phyloP scores from a whole-genome alignment of 2,329 filamentous ascomycete species.

The Grosmannia serpens region DNA sequence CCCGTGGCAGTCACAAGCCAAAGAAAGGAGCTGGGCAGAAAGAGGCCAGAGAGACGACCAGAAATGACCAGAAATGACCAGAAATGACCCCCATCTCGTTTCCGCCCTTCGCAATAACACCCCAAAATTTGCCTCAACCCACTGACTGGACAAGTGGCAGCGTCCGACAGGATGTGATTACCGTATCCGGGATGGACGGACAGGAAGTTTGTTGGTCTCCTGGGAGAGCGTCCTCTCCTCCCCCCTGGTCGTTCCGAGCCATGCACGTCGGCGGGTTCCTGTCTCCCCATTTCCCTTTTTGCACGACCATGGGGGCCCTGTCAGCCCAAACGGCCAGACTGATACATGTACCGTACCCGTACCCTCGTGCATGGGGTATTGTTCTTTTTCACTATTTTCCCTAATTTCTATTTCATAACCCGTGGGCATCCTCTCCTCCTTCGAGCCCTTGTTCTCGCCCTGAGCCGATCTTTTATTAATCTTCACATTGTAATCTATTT shows the following conservation, averaged over 20 bases:
- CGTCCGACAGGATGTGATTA: neutral
- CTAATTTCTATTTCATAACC: neutral
- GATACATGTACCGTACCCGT: neutral
- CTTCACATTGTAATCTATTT: neutral
- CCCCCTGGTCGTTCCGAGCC: conserved; percentile 2
- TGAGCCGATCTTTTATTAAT: neutral
- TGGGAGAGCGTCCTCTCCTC: neutral
- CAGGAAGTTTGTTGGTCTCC: neutral
- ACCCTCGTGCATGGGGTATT: neutral
- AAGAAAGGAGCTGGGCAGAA: too few species aligned
- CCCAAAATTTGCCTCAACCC: conserved; percentile 13
- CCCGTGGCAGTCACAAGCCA: neutral
- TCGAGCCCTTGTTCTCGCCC: neutral
- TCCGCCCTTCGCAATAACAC: neutral
- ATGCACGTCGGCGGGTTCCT: conserved; percentile 11
- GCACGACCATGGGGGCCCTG: conserved; percentile 1
- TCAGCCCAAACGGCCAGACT: conserved; percentile 1
- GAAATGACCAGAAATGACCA: neutral
- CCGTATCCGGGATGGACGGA: neutral
- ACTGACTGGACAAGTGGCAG: conserved; percentile 22
- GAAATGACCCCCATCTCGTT: neutral
- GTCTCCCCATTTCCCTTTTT: conserved; percentile 3
- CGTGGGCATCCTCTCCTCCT: neutral
- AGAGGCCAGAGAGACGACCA: neutral
- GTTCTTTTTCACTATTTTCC: neutral